Evolutionary conservation across 495 filamentous ascomycete species (phyloP).

Genomic region (Podospora australis): DNA sequence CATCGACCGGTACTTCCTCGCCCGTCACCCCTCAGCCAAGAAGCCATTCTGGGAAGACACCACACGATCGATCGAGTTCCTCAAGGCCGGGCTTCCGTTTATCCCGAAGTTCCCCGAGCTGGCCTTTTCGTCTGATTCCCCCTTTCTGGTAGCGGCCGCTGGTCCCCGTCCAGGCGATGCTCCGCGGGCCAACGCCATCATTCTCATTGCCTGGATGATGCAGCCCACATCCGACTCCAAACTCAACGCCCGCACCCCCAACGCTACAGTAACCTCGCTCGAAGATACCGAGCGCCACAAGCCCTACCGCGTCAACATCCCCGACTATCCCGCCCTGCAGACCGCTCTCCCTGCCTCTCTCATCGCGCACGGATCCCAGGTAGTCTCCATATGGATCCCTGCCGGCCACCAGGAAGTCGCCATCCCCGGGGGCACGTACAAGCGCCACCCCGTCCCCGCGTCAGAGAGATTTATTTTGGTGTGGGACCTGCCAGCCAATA

Average conservation of each 20-base stretch:
- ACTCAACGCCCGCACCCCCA: conserved; percentile 11
- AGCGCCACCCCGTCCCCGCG: conserved; percentile 2
- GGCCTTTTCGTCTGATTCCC: conserved; percentile 19
- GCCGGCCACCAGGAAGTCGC: conserved; percentile 19
- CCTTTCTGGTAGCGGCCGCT: conserved; percentile 22
- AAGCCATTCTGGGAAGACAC: conserved; percentile 23
- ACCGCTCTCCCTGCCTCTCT: conserved; percentile 19
- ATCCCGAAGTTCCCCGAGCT: conserved; percentile 27
- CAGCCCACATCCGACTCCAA: conserved; percentile 18
- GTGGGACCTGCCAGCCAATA: conserved; percentile 22
- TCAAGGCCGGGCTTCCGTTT: conserved; percentile 18
- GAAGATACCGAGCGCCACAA: conserved; percentile 15
- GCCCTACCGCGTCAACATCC: conserved; percentile 20
- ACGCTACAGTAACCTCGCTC: conserved; percentile 8
- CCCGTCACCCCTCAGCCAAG: conserved; percentile 16
- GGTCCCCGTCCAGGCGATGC: conserved; percentile 22
- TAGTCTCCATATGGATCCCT: conserved; percentile 28
- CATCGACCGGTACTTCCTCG: conserved; percentile 24
- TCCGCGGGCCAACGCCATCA: conserved; percentile 10
- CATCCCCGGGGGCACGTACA: conserved; percentile 14
- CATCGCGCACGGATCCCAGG: conserved; percentile 15
- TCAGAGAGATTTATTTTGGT: conserved; percentile 20
- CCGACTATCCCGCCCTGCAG: conserved; percentile 20
- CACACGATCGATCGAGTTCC: conserved; percentile 19
- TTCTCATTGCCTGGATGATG: conserved; percentile 26